Percentiles rank a stretch among this genome's conserved stretches.
Conservation (phyloP, 2,329 filamentous ascomycete species). For the Capronia americana region DNA sequence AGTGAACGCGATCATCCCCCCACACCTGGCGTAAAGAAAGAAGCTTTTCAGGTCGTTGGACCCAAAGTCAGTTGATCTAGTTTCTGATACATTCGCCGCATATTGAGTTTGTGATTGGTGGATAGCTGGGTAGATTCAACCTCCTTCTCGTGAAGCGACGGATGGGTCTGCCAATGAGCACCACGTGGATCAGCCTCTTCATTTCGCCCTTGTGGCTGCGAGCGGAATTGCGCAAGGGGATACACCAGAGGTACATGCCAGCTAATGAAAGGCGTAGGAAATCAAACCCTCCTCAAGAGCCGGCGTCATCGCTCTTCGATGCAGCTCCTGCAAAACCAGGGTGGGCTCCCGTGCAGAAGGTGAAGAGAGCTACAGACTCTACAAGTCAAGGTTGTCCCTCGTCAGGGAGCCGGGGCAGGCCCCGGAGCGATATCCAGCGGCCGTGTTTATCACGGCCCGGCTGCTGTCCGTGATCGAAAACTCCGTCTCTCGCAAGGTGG, state of each 20-base stretch:
- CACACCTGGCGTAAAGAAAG: constrained; percentile 62
- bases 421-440: constrained; percentile 44
- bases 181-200: constrained; percentile 20
- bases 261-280: constrained; percentile 21
- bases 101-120: constrained; percentile 45
- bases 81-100: constrained; percentile 67
- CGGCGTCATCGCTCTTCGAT: constrained; percentile 41
- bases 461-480: constrained; percentile 63
- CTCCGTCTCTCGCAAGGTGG: constrained; percentile 62
- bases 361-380: neutral
- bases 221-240: constrained; percentile 44
- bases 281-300: constrained; percentile 31
- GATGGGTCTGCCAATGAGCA: constrained; percentile 42
- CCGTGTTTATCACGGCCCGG: constrained; percentile 58
- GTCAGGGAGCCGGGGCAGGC: constrained; percentile 37
- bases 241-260: constrained; percentile 47
- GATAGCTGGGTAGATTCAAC: constrained; percentile 29
- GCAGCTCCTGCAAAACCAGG: constrained; percentile 47
- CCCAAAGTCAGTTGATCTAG: constrained; percentile 51
- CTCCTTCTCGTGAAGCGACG: constrained; percentile 40
- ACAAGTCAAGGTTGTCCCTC: constrained; percentile 43
- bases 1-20: neutral
- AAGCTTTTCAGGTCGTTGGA: constrained; percentile 50
- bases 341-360: constrained; percentile 42
- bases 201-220: constrained; percentile 37